Evolutionary conservation across 2,329 filamentous ascomycete genomes (phyloP).

Genomic region (Ascochyta pisi): DNA sequence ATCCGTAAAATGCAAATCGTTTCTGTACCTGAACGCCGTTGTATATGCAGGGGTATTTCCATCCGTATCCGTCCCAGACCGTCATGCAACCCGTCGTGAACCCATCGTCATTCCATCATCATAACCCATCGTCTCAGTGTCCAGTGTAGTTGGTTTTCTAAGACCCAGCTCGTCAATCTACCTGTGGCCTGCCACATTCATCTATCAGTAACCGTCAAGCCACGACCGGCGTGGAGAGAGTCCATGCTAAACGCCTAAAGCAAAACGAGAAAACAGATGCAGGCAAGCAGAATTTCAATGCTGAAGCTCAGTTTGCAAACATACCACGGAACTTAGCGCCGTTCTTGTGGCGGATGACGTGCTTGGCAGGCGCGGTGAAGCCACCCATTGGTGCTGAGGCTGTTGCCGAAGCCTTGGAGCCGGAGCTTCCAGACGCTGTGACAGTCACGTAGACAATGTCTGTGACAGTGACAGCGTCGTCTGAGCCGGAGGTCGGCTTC

Average conservation of each 20-base stretch:
- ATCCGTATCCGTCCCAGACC: background rate
- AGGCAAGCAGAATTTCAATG: background rate
- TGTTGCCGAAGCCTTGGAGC: background rate
- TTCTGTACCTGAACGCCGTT: background rate
- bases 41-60: background rate
- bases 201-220: background rate
- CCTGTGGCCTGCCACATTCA: background rate
- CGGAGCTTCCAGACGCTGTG: slow-evolving; percentile 20
- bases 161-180: background rate
- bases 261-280: background rate
- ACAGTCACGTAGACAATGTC: slow-evolving; percentile 38
- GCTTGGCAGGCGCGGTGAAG: slow-evolving; percentile 12
- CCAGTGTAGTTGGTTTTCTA: background rate
- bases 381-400: slow-evolving; percentile 2
- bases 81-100: background rate
- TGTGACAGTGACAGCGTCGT: slow-evolving; percentile 31
- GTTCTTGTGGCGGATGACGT: slow-evolving; percentile 17
- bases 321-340: slow-evolving; percentile 37
- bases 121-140: background rate
- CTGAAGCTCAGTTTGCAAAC: slow-evolving; percentile 8
- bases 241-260: background rate
- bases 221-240: background rate
- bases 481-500: slow-evolving; percentile 8
- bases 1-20: background rate
- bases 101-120: background rate